These are phyloP conservation scores for Lepidium didymum DNA, from an alignment of 345 rosid species.

Conservation along the genomic window DNA sequence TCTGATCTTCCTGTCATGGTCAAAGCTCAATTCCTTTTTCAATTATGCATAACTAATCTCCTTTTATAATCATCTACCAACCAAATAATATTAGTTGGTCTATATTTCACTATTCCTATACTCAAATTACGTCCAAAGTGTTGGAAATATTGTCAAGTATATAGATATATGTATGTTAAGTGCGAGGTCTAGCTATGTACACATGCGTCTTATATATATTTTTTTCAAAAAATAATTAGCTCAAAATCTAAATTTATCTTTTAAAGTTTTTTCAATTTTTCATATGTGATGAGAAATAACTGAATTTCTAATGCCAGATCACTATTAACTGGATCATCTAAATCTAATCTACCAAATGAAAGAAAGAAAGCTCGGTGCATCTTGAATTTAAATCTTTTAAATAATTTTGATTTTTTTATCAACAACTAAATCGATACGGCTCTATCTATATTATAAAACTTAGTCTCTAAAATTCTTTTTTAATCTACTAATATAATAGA, in stretches of 20 bases:
- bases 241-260: too few relatives aligned
- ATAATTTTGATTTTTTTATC: background rate
- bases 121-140: background rate
- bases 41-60: background rate
- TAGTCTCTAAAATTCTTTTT: too few relatives aligned
- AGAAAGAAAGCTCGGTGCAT: too few relatives aligned
- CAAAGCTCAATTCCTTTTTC: background rate
- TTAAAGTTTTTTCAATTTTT: too few relatives aligned
- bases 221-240: too few relatives aligned
- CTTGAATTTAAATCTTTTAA: background rate
- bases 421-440: too few relatives aligned
- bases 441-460: too few relatives aligned
- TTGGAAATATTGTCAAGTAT: background rate
- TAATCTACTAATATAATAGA: too few relatives aligned
- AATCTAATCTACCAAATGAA: too few relatives aligned
- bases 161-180: background rate
- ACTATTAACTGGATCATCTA: too few relatives aligned
- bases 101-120: background rate
- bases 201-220: slow-evolving; percentile 13
- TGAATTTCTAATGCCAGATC: too few relatives aligned
- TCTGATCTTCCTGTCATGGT: background rate
- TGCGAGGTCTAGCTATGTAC: slow-evolving; percentile 1
- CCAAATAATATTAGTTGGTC: background rate
- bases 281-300: too few relatives aligned
- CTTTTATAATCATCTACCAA: background rate